phyloP scores from a whole-genome alignment of 148 eudicot genomes.

The Polygonum maritimum region DNA sequence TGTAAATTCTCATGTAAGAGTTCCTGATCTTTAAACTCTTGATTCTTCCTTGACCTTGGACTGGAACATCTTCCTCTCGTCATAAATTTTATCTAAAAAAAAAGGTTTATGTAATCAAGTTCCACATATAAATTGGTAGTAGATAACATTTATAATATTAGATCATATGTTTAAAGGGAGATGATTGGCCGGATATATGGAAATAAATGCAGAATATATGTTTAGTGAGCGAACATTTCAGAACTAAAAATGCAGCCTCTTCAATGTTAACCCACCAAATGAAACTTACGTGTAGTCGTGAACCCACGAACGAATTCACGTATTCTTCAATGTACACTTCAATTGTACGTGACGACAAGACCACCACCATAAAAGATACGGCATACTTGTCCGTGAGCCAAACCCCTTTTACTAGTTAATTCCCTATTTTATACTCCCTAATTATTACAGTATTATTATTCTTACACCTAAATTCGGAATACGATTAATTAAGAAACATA shows the following conservation, averaged over 20 bases:
- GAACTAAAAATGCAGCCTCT: background rate
- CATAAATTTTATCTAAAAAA: too few species aligned
- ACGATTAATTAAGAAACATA: background rate
- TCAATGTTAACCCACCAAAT: background rate
- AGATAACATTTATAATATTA: too few species aligned
- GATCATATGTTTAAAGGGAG: too few species aligned
- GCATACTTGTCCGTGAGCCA: background rate
- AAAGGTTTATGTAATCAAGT: too few species aligned
- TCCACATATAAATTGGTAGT: too few species aligned
- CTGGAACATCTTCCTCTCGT: too few species aligned
- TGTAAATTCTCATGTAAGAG: too few species aligned
- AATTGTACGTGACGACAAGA: conserved; percentile 6
- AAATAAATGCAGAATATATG: background rate
- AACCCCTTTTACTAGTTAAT: background rate
- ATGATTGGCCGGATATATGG: background rate
- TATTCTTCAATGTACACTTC: background rate
- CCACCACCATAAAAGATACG: background rate
- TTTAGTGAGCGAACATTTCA: background rate
- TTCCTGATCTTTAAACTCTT: too few species aligned
- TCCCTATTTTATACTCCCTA: too few species aligned
- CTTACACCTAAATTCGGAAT: background rate
- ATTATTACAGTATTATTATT: background rate
- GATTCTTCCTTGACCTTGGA: too few species aligned
- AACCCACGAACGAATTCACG: background rate
- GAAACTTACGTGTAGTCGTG: background rate